Base-by-base conservation (phyloP, 2,329 filamentous ascomycete species). In the Allantophomopsis lycopodina region DNA sequence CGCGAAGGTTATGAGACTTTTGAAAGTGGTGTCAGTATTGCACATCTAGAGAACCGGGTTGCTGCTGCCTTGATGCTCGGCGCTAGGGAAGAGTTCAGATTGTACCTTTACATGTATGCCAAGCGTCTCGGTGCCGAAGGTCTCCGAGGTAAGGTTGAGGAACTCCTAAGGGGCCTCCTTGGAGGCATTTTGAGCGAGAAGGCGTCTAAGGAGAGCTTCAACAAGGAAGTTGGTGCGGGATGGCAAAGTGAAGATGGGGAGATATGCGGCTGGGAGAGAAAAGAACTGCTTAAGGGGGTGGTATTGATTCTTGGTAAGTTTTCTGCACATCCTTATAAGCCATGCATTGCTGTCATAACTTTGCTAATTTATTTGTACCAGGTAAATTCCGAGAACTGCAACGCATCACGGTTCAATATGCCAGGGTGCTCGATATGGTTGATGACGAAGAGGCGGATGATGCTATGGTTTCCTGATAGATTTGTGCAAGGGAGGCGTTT, bases 51-150 rank as follows among this genome's bases (percentile, higher is more conserved):
- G 59, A 96, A 95, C 53, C 76, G 93, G 32, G 79, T 98, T 35
- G 89, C 91, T 2, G 93, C 86, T 4, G 85, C 91, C 0, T 63
- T 93, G 55, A 81, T 85, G 43, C 65, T 98, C 1, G 84, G 82
- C 3, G 82, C 91, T 0, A 82, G 78, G 50, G 88, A 96, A 42
- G 91, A 98, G 57, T 98, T 96, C 62, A 77, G 86, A 42, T 68
- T 94, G 1, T 96, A 96, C 54, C 65, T 98, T n/a, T 82, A 87
- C 53, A 96, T 96, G 87, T 98, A 98, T 54, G 89, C 88, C 3
- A 96, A 95, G 63, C 79, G 91, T 1, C 73, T 98, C 5, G 91
- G 91, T 1, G 86, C 87, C 0, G 93, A 98, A 58, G 87, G 87
- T 0, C 65, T 89, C 38, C 77, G 81, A 49, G 71, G 76, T 41